Evolutionary conservation across 345 rosid species (phyloP).

Genomic region (Xanthoceras sorbifolium): DNA sequence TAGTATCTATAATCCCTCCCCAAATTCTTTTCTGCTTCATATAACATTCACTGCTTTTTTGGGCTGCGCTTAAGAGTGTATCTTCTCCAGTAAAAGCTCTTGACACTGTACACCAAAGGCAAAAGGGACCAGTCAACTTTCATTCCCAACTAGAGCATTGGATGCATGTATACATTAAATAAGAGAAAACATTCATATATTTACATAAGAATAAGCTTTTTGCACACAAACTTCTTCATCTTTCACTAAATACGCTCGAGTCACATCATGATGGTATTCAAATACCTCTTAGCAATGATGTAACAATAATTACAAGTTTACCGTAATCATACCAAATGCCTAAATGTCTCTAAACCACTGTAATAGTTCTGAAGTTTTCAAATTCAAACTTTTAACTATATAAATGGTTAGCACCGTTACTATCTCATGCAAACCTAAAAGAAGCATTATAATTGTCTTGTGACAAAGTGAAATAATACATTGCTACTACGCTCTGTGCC

Average conservation of each 20-base stretch:
- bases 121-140: slow-evolving; percentile 32
- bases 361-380: neutral
- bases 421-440: neutral
- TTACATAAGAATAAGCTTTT: neutral
- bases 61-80: slow-evolving; percentile 43
- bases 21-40: slow-evolving; percentile 53
- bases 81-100: slow-evolving; percentile 40
- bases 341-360: neutral
- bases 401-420: neutral
- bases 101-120: slow-evolving; percentile 41
- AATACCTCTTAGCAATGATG: neutral
- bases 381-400: neutral
- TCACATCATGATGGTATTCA: neutral
- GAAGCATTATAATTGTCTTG: neutral
- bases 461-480: neutral
- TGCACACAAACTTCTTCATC: neutral
- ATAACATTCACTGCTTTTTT: slow-evolving; percentile 47
- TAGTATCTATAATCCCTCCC: slow-evolving; percentile 67
- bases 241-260: neutral
- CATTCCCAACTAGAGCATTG: neutral
- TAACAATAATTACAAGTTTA: neutral
- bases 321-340: neutral
- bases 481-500: neutral
- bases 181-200: neutral
- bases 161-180: neutral